Percentiles rank a stretch among this genome's conserved stretches.
Conservation (phyloP, 495 filamentous ascomycete genomes). For the Aspergillus mulundensis region DNA sequence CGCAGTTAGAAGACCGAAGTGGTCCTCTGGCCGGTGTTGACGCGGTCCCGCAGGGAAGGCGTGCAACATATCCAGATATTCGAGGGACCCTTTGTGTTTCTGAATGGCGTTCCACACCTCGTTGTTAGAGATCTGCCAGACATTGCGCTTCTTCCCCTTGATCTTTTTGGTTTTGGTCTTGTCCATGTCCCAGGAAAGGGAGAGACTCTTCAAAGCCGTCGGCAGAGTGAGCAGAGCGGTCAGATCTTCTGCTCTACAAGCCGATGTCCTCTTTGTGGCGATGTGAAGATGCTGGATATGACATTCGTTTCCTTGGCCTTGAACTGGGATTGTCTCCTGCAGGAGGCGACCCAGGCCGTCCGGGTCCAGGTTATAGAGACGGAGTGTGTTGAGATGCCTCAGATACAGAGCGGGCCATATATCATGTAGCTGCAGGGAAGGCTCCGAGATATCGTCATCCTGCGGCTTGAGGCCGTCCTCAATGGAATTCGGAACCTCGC, state of each 20-base stretch:
- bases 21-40: not conserved
- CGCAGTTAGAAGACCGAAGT: not conserved
- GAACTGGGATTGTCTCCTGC: not conserved
- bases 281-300: conserved; percentile 9
- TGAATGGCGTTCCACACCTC: not conserved
- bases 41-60: not conserved
- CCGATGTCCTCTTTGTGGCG: conserved; percentile 4
- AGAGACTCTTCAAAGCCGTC: conserved; percentile 1
- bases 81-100: not conserved
- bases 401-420: conserved; percentile 6
- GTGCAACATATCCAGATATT: not conserved
- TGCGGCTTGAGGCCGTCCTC: not conserved
- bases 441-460: not conserved
- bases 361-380: conserved; percentile 3
- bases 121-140: conserved; percentile 3
- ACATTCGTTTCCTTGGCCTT: not conserved
- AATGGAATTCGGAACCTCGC: conserved; percentile 1
- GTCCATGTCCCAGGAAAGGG: conserved; percentile 1
- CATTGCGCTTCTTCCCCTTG: not conserved
- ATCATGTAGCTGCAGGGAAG: not conserved
- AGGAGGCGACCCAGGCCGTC: not conserved
- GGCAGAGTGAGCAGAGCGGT: conserved; percentile 4
- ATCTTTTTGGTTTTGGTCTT: not conserved
- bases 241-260: not conserved
- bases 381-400: not conserved